A percentile compares a stretch with the other conserved stretches of the same genome.
These are phyloP conservation scores for Globisporangium emineosum DNA, from an alignment of 352 stramenopile species.

Conservation along the genomic window DNA sequence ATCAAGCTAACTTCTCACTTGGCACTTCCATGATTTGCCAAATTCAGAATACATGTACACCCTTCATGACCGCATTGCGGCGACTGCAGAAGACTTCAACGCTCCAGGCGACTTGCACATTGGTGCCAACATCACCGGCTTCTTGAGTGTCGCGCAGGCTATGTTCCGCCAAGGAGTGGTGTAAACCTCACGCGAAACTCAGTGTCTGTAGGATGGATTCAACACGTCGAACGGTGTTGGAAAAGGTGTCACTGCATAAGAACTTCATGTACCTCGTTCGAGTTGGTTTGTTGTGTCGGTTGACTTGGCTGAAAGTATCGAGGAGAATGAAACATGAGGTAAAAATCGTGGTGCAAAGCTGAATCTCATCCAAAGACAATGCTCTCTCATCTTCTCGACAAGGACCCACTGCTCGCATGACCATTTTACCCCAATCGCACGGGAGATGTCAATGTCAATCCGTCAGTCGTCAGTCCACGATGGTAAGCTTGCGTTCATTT, in stretches of 20 bases:
- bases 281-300: neutral
- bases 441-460: neutral
- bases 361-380: neutral
- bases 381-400: neutral
- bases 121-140: constrained; percentile 96
- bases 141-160: constrained; percentile 95
- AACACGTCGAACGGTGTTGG: neutral
- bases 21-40: constrained; percentile 3
- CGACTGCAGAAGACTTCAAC: constrained; percentile 77
- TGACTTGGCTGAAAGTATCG: neutral
- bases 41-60: constrained; percentile 74
- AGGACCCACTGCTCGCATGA: too few relatives aligned
- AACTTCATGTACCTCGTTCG: neutral
- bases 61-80: constrained; percentile 68
- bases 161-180: constrained; percentile 97
- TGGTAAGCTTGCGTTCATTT: neutral
- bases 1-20: constrained; percentile 9
- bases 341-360: neutral
- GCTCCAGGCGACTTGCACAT: constrained; percentile 69
- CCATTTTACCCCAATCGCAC: neutral
- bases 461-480: neutral
- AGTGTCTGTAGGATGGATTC: constrained; percentile 5
- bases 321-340: neutral
- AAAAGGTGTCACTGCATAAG: neutral
- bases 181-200: constrained; percentile 44